phyloP scores from a whole-genome alignment of 176 grass and related monocot species.

The Oryza glumipatula region DNA sequence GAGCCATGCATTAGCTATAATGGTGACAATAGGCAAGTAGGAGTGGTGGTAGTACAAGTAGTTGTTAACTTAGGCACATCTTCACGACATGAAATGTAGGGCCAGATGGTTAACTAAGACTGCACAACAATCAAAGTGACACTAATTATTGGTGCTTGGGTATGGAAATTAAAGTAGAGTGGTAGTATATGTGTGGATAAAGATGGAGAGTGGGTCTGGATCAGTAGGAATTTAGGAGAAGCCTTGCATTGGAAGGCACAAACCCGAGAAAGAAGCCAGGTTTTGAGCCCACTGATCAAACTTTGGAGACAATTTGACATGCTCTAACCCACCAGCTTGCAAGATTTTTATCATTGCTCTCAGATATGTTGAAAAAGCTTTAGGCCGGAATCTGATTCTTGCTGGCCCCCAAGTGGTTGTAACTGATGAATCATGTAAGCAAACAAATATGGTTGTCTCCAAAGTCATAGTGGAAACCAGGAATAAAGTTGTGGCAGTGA shows the following conservation, averaged over 20 bases:
- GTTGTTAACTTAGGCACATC: constrained; percentile 34
- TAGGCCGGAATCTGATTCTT: constrained; percentile 5
- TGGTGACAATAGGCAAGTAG: not conserved
- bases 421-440: not conserved
- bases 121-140: constrained; percentile 30
- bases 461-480: not conserved
- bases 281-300: constrained; percentile 31
- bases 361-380: constrained; percentile 9
- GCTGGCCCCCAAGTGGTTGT: constrained; percentile 6
- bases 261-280: not conserved
- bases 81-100: not conserved
- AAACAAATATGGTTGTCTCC: not conserved
- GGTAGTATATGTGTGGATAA: constrained; percentile 24
- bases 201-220: constrained; percentile 6
- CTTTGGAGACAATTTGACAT: constrained; percentile 35
- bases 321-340: not conserved
- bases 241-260: constrained; percentile 37
- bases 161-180: constrained; percentile 10
- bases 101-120: constrained; percentile 31
- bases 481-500: not conserved
- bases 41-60: not conserved
- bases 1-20: not conserved
- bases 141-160: constrained; percentile 44
- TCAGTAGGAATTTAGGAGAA: constrained; percentile 26
- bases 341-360: constrained; percentile 9